Percentiles rank a stretch among this genome's conserved stretches.
phyloP scores from a whole-genome alignment of 305 asterid genomes.

The Euphrasia arctica region DNA sequence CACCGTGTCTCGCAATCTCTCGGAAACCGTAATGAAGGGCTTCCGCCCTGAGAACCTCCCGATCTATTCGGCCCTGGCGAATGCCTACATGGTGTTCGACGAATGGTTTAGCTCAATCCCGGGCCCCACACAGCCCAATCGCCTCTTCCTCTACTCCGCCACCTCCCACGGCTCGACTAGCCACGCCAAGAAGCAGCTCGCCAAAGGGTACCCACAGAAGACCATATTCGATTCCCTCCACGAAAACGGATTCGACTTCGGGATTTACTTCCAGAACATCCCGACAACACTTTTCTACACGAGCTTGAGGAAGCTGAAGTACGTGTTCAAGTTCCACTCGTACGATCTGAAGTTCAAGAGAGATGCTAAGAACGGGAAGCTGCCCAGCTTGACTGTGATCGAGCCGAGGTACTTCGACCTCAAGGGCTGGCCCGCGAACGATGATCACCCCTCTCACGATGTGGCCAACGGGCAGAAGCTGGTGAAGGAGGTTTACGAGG shows the following conservation, averaged over 20 bases:
- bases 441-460: slow-evolving; percentile 88
- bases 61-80: slow-evolving; percentile 41
- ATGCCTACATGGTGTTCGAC: slow-evolving; percentile 60
- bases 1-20: slow-evolving; percentile 40
- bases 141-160: slow-evolving; percentile 71
- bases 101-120: slow-evolving; percentile 72
- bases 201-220: slow-evolving; percentile 64
- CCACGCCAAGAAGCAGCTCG: slow-evolving; percentile 54
- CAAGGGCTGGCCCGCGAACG: slow-evolving; percentile 60
- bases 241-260: slow-evolving; percentile 53
- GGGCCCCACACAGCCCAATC: slow-evolving; percentile 76
- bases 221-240: slow-evolving; percentile 72
- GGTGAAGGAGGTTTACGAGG: slow-evolving; percentile 79
- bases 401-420: slow-evolving; percentile 84
- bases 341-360: slow-evolving; percentile 58
- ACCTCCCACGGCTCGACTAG: slow-evolving; percentile 85
- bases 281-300: slow-evolving; percentile 69
- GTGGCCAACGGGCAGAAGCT: slow-evolving; percentile 78
- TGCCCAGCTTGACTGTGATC: slow-evolving; percentile 60
- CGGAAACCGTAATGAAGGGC: slow-evolving; percentile 74
- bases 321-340: slow-evolving; percentile 55
- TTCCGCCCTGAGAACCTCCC: slow-evolving; percentile 60
- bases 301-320: slow-evolving; percentile 72
- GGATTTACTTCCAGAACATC: slow-evolving; percentile 61
- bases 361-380: slow-evolving; percentile 62